Conservation (phyloP, 805 yeast species). For the Monosporozyma aerobia region DNA sequence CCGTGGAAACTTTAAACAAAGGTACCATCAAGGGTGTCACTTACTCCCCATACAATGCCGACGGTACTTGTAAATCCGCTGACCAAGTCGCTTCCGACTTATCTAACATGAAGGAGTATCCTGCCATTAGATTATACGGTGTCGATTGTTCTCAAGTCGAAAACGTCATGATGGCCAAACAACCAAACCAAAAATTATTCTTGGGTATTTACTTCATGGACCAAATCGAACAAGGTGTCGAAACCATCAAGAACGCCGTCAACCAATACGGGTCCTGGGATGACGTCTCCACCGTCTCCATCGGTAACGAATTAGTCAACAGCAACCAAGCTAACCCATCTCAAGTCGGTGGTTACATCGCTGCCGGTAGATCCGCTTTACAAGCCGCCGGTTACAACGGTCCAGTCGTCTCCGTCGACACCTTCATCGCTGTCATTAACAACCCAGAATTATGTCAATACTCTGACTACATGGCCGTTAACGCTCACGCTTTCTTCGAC, state of each 20-base stretch:
- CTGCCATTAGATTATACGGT: constrained; percentile 71
- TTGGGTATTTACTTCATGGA: constrained; percentile 61
- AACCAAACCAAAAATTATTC: constrained; percentile 57
- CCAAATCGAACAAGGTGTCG: constrained; percentile 45
- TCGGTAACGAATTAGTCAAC: constrained; percentile 98
- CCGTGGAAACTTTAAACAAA: constrained; percentile 31
- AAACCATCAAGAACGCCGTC: constrained; percentile 52
- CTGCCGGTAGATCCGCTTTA: constrained; percentile 63
- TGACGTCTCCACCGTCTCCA: constrained; percentile 65
- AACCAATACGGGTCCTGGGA: constrained; percentile 65
- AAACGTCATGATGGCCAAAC: constrained; percentile 59
- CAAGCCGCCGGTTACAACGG: constrained; percentile 81
- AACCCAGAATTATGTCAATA: constrained; percentile 84
- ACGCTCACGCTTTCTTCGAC: constrained; percentile 97
- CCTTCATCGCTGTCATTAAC: constrained; percentile 88
- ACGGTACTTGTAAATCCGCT: constrained; percentile 62
- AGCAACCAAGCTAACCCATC: constrained; percentile 62
- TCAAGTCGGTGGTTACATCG: constrained; percentile 58
- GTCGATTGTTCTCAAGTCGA: constrained; percentile 78
- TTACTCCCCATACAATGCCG: constrained; percentile 67
- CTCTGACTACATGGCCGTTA: constrained; percentile 92
- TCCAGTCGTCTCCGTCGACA: constrained; percentile 89
- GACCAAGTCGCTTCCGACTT: constrained; percentile 53
- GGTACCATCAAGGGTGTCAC: constrained; percentile 62
- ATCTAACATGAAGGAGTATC: constrained; percentile 42